Evolutionary conservation across 1,139 yeast species (phyloP).

Genomic region (Yamadazyma sp.): DNA sequence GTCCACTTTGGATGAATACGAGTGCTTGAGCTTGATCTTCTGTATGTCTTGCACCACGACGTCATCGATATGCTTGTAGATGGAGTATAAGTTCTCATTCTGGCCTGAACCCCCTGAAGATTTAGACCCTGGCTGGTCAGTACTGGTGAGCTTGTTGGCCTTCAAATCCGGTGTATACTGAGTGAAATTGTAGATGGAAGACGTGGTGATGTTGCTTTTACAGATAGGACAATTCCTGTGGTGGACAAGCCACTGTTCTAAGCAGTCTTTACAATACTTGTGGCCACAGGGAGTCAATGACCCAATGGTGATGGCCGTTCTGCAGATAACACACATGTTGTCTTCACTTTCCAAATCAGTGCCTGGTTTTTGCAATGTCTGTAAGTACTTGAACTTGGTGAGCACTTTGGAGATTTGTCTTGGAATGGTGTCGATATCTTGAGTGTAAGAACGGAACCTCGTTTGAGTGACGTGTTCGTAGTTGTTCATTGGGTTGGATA

Average conservation of each 20-base stretch:
- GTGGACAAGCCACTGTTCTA: constrained; percentile 64
- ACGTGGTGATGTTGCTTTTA: constrained; percentile 44
- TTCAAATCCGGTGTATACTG: constrained; percentile 48
- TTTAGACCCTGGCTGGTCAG: constrained; percentile 2
- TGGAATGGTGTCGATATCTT: constrained; percentile 2
- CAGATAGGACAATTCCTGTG: constrained; percentile 75
- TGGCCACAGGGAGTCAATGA: constrained; percentile 88
- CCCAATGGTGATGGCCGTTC: constrained; percentile 67
- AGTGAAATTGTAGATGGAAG: constrained; percentile 61
- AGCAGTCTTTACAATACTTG: constrained; percentile 77
- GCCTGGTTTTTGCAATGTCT: constrained; percentile 35
- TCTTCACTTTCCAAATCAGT: constrained; percentile 31
- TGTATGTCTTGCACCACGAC: constrained; percentile 45
- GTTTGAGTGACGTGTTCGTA: background rate
- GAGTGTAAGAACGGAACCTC: constrained; percentile 5
- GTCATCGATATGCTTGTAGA: constrained; percentile 51
- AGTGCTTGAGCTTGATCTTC: constrained; percentile 38
- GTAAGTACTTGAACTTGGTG: constrained; percentile 63
- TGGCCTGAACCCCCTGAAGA: constrained; percentile 1
- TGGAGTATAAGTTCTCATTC: constrained; percentile 33
- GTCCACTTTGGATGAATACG: constrained; percentile 84
- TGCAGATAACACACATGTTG: constrained; percentile 74
- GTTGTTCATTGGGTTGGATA: constrained; percentile 1
- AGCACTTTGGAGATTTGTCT: constrained; percentile 35
- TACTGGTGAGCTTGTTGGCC: constrained; percentile 41